These are phyloP conservation scores for Amanita thiersii DNA, from an alignment of 768 basidiomycete species.

Conservation along the genomic window DNA sequence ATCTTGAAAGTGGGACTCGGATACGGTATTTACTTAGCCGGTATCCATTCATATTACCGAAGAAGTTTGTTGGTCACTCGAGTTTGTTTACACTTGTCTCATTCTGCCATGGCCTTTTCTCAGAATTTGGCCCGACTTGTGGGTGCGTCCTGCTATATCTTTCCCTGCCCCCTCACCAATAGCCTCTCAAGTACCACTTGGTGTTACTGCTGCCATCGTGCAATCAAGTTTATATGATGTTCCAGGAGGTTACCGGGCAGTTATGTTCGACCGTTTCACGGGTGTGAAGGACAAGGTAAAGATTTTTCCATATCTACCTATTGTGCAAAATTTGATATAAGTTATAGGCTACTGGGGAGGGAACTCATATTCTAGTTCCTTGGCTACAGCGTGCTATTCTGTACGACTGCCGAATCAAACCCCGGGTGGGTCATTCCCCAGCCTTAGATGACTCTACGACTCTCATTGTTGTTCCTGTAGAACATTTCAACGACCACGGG, in stretches of 20 bases:
- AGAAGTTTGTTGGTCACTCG: too few species aligned
- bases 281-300: slow-evolving; percentile 78
- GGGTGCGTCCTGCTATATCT: slow-evolving; percentile 30
- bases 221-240: slow-evolving; percentile 63
- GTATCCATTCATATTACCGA: too few species aligned
- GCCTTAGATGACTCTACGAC: slow-evolving; percentile 1
- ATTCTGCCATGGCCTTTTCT: slow-evolving; percentile 38
- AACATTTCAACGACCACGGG: slow-evolving; percentile 99
- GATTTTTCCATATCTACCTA: background rate
- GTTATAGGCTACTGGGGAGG: slow-evolving; percentile 75
- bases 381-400: slow-evolving; percentile 95
- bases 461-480: slow-evolving; percentile 28
- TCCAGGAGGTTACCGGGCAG: slow-evolving; percentile 87
- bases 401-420: slow-evolving; percentile 97
- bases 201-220: slow-evolving; percentile 32
- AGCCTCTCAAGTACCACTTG: slow-evolving; percentile 32
- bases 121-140: slow-evolving; percentile 33
- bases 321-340: slow-evolving; percentile 6
- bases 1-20: slow-evolving; percentile 13
- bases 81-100: slow-evolving; percentile 11
- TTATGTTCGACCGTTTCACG: slow-evolving; percentile 97
- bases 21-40: too few species aligned
- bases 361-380: slow-evolving; percentile 93
- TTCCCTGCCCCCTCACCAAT: background rate
- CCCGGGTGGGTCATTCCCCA: slow-evolving; percentile 50